Evolutionary conservation across 2,329 filamentous ascomycete species (phyloP), one percentile per base, ranked within the genome.

Genomic region (Calonectria hawksworthii): DNA sequence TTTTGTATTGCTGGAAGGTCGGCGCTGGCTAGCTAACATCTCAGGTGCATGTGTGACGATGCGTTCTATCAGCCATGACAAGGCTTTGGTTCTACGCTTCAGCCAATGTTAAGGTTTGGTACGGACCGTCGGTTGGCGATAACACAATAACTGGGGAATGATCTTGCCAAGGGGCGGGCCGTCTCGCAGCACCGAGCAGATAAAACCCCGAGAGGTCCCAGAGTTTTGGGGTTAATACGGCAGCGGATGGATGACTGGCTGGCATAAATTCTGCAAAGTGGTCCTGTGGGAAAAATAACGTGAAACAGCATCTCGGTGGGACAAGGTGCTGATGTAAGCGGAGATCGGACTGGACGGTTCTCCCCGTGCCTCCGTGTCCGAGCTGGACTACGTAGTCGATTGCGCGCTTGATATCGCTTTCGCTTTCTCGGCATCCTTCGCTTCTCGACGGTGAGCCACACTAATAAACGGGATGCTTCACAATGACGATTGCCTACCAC

Each of bases 311-410:
- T 47, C n/a, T 13, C 10, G 21, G 44, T 11, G 11, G 21, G 8
- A 47, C 44, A 59, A 32, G n/a, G 4, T n/a, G 56, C 56, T 61
- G 56, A 61, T 23, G 34, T 61, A 61, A 61, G 56, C 56, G 56
- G 56, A 16, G 7, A 61, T 61, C 56, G 56, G 56, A 32, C 5
- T 23, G 13, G 54, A 26, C 30, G 8, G n/a, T 61, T 11, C 41
- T 32, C 30, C 5, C 34, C 34, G 34, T 36, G 10, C 18, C 44
- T 13, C 44, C 44, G 21, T 47, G 21, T 47, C 56, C 56, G 56
- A 41, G n/a, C 18, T 14, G 54, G n/a, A n/a, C n/a, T n/a, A n/a
- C n/a, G n/a, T 36, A 4, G 21, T 30, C 30, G 3, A 11, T 56
- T 56, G 52, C 21, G 6, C 9, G 18, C 21, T 23, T 6, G 44